Evolutionary conservation across 2,329 filamentous ascomycete genomes (phyloP), one percentile per base, ranked within the genome.

Genomic region (Rutstroemia sp.): DNA sequence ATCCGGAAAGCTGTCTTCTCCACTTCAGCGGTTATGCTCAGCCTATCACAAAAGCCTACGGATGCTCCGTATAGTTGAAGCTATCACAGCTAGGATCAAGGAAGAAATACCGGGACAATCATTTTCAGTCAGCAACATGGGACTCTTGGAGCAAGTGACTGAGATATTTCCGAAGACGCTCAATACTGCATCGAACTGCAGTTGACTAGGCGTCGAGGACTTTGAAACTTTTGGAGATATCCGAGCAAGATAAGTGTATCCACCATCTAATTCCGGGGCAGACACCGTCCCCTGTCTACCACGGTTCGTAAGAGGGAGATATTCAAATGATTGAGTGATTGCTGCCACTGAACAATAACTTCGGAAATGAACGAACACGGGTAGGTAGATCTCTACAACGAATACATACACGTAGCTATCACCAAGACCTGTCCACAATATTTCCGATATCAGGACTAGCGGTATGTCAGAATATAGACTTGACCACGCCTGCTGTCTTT

Each of bases 11-110:
- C 39, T 14, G 19, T 10, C 2, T n/a, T 50, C 53, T 55, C 53
- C 53, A 55, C 53, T 50, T 51, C 53, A 36, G 53, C 53, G 53
- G 36, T 51, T 55, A 55, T 51, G 36, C 46, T 42, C 44, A 36
- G 39, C 52, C 53, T 51, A 55, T 55, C 16, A 27, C 49, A 25
- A 21, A 25, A 25, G 17, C 23, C 44, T 49, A 49, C 21, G 14
- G 7, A n/a, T 17, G 6, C 7, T 7, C 17, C 34, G 38, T 48
- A 17, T 9, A 8, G 14, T 34, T 42, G 45, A 54, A 44, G 52
- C 52, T 34, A 50, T 54, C 51, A 54, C 16, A 54, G 49, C 36
- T 23, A 49, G 52, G 36, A 44, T 54, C 27, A 49, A 48, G 23
- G 23, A 27, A 27, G 34, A 48, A 10, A 30, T 17, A 10, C 27